phyloP scores from a whole-genome alignment of 768 basidiomycete genomes.

The Coprinopsis sp. region DNA sequence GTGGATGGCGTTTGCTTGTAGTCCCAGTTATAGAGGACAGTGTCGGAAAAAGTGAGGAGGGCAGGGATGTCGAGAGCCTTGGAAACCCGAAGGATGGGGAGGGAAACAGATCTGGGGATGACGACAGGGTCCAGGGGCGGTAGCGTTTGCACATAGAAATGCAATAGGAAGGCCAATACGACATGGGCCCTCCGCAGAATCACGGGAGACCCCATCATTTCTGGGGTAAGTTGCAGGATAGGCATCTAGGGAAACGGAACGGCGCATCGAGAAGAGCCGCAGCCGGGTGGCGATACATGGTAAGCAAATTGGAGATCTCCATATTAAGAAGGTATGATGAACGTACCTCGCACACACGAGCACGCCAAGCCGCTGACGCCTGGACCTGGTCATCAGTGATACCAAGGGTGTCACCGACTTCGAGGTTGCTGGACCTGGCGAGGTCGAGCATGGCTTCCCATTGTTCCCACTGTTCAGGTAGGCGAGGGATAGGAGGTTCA shows the following conservation, averaged over 20 bases:
- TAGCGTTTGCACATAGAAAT: conserved; percentile 75
- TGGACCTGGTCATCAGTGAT: conserved; percentile 35
- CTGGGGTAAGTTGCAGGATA: conserved; percentile 36
- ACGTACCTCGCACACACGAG: conserved; percentile 44
- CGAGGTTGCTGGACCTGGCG: conserved; percentile 45
- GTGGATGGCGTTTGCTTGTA: conserved; percentile 28
- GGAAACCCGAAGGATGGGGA: conserved; percentile 75
- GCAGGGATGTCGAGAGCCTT: conserved; percentile 77
- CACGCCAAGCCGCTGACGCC: conserved; percentile 51
- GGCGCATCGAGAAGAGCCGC: not conserved
- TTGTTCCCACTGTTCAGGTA: conserved; percentile 57
- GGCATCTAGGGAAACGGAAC: conserved; percentile 39
- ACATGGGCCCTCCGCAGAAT: conserved; percentile 71
- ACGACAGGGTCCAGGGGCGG: conserved; percentile 45
- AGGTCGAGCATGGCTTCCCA: conserved; percentile 67
- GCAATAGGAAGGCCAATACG: conserved; percentile 70
- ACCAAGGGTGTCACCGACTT: conserved; percentile 53
- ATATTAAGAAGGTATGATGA: not conserved
- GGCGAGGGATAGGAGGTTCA: conserved; percentile 56
- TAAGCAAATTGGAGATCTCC: not conserved
- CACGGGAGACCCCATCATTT: conserved; percentile 47
- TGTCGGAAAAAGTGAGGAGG: conserved; percentile 88
- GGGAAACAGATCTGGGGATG: conserved; percentile 70
- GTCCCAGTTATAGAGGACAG: conserved; percentile 87
- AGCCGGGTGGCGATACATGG: not conserved